These are phyloP conservation scores for Plasmodium coatneyi DNA, from an alignment of 169 alveolate genomes.

Conservation along the genomic window DNA sequence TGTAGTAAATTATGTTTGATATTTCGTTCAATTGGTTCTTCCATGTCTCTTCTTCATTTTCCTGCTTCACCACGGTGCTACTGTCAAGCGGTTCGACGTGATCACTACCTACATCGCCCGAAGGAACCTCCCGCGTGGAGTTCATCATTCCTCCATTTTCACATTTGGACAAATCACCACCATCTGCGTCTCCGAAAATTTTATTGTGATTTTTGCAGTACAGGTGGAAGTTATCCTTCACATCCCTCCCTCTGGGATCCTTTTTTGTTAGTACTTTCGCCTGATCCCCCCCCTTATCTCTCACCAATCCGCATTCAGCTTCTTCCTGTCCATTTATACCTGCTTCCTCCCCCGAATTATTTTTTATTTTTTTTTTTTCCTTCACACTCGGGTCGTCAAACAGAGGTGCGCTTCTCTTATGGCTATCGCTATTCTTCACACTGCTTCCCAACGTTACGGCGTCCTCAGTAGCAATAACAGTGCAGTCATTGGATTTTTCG, in stretches of 20 bases:
- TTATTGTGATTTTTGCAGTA: slow-evolving; percentile 9
- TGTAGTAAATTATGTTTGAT: neutral
- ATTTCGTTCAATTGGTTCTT: neutral
- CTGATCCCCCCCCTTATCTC: neutral
- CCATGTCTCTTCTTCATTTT: neutral
- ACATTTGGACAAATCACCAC: neutral
- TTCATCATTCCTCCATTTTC: neutral
- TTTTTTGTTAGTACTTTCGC: neutral
- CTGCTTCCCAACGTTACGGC: neutral
- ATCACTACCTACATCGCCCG: neutral
- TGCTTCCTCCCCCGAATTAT: neutral
- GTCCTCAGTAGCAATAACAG: neutral
- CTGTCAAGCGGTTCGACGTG: neutral
- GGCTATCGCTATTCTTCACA: neutral
- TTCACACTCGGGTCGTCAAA: neutral
- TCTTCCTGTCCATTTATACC: neutral
- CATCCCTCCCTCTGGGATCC: neutral
- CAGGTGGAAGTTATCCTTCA: slow-evolving; percentile 10
- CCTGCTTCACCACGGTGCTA: neutral
- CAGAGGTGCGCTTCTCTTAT: slow-evolving; percentile 8
- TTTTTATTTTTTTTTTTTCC: neutral
- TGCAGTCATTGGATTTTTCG: neutral
- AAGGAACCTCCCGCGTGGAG: neutral
- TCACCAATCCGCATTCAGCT: neutral
- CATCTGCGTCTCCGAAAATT: neutral